Percentiles rank a stretch among this genome's conserved stretches.
These are phyloP conservation scores for Penicillium simplicissimum DNA, from an alignment of 495 filamentous ascomycete species.

Conservation along the genomic window DNA sequence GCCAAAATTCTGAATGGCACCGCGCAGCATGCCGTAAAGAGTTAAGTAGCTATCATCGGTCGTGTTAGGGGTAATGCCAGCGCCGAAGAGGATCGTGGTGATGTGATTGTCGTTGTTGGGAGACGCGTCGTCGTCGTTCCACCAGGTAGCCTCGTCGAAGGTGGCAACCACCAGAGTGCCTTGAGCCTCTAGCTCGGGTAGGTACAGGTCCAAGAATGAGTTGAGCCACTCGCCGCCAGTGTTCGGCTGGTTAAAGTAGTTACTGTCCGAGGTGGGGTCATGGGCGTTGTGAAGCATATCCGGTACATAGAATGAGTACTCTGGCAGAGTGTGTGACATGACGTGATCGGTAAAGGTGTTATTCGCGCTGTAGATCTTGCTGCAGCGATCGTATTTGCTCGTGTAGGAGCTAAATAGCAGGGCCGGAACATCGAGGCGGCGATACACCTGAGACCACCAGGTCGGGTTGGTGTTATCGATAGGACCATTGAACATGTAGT, in stretches of 20 bases:
- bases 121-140: conserved; percentile 9
- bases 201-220: conserved; percentile 22
- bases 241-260: conserved; percentile 21
- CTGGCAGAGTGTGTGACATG: conserved; percentile 15
- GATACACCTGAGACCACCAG: conserved; percentile 16
- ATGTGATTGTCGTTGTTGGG: conserved; percentile 24
- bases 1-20: conserved; percentile 23
- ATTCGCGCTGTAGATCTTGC: conserved; percentile 22
- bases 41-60: conserved; percentile 19
- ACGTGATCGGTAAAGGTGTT: conserved; percentile 17
- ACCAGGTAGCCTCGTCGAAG: conserved; percentile 25
- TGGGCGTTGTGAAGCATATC: conserved; percentile 25
- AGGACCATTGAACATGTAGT: conserved; percentile 20
- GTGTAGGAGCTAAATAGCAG: conserved; percentile 21
- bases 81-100: conserved; percentile 20
- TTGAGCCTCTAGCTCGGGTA: conserved; percentile 15
- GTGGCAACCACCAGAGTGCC: conserved; percentile 22
- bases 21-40: conserved; percentile 18
- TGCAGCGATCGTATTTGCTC: conserved; percentile 18
- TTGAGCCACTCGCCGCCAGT: conserved; percentile 16
- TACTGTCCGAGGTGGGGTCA: conserved; percentile 19
- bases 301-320: conserved; percentile 22
- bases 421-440: conserved; percentile 20
- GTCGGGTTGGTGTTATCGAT: conserved; percentile 21
- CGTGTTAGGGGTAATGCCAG: conserved; percentile 19